Evolutionary conservation across 2,329 filamentous ascomycete genomes (phyloP).

Genomic region (Ascocoryne sarcoides): DNA sequence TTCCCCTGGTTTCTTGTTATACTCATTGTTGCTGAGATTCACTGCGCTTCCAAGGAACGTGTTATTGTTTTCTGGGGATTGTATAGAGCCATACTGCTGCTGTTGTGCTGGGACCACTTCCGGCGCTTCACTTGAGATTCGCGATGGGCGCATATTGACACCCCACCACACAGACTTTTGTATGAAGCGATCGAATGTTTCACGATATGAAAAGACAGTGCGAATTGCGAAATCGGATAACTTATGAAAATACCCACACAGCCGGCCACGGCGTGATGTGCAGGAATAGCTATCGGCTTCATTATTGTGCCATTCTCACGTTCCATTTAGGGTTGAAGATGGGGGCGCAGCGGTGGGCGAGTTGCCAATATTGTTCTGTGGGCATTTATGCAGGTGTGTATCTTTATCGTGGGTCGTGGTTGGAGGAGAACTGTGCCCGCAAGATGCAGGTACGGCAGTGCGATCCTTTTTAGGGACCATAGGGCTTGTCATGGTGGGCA

Average conservation of each 20-base stretch:
- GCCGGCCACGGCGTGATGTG: not conserved
- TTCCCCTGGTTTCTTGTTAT: not conserved
- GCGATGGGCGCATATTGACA: slow-evolving; percentile 1
- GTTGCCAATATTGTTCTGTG: not conserved
- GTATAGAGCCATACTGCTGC: not conserved
- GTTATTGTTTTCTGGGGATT: not conserved
- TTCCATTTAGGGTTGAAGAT: not conserved
- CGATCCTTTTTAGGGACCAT: too few species aligned
- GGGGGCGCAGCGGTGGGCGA: not conserved
- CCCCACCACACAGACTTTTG: too few species aligned
- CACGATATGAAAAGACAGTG: not conserved
- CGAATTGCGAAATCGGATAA: not conserved
- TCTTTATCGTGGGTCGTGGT: not conserved
- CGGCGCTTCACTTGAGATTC: not conserved
- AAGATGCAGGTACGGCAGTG: not conserved
- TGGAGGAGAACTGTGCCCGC: not conserved
- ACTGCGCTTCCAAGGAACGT: too few species aligned
- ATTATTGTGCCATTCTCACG: not conserved
- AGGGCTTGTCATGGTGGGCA: not conserved
- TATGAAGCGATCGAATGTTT: not conserved
- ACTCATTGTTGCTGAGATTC: too few species aligned
- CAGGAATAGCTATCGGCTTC: not conserved
- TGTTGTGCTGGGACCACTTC: not conserved
- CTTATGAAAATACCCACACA: not conserved
- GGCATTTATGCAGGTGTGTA: not conserved